Percentiles rank a stretch among this genome's conserved stretches.
These are phyloP conservation scores for Podosphaera fusca DNA, from an alignment of 2,329 filamentous ascomycete genomes.

Conservation along the genomic window DNA sequence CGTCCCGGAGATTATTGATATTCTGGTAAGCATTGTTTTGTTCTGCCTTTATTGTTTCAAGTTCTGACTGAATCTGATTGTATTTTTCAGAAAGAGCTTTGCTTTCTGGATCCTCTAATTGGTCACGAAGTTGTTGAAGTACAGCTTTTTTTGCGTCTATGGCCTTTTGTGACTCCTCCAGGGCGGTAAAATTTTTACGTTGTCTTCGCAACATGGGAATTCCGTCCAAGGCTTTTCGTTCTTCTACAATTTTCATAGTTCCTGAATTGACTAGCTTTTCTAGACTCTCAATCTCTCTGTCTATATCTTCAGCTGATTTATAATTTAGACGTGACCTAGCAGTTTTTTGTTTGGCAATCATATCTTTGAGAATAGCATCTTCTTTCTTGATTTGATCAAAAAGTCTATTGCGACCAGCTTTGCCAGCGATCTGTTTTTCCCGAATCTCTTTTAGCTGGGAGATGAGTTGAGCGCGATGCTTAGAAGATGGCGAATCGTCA, in stretches of 20 bases:
- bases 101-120: slow-evolving; percentile 73
- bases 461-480: slow-evolving; percentile 70
- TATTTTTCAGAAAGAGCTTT: slow-evolving; percentile 77
- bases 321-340: slow-evolving; percentile 60
- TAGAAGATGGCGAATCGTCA: slow-evolving; percentile 55
- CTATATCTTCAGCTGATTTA: slow-evolving; percentile 74
- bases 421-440: slow-evolving; percentile 68
- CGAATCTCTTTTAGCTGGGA: slow-evolving; percentile 65
- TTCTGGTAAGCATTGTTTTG: slow-evolving; percentile 81
- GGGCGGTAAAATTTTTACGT: slow-evolving; percentile 71
- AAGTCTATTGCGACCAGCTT: slow-evolving; percentile 54
- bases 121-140: slow-evolving; percentile 73
- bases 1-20: slow-evolving; percentile 61
- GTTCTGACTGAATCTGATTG: slow-evolving; percentile 61
- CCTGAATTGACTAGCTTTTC: slow-evolving; percentile 74
- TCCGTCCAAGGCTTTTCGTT: slow-evolving; percentile 78
- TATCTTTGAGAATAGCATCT: slow-evolving; percentile 69
- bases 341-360: slow-evolving; percentile 68
- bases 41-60: slow-evolving; percentile 76
- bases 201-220: slow-evolving; percentile 66
- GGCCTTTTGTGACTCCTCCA: slow-evolving; percentile 67
- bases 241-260: slow-evolving; percentile 86
- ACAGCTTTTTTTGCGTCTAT: slow-evolving; percentile 75
- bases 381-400: slow-evolving; percentile 82
- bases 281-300: slow-evolving; percentile 56